phyloP scores from a whole-genome alignment of 2,329 filamentous ascomycete species.

The Hirsutella rhossiliensis region DNA sequence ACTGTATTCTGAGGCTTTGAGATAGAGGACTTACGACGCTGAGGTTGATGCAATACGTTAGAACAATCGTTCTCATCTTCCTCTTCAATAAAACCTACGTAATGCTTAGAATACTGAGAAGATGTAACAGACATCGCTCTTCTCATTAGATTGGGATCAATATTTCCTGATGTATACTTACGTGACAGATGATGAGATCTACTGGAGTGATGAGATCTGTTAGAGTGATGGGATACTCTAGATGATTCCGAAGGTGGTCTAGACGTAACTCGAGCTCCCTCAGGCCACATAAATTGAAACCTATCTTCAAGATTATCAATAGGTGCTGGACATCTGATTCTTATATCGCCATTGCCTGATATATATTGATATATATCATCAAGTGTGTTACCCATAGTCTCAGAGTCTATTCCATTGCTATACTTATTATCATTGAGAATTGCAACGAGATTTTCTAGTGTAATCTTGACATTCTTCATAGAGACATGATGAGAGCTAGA shows the following conservation, averaged over 20 bases:
- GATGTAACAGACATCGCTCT: slow-evolving; percentile 1
- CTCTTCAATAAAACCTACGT: background rate
- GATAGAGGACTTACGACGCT: too few relatives aligned
- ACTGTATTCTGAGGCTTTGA: background rate
- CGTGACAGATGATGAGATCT: background rate
- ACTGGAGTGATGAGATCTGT: background rate
- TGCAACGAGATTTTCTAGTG: background rate
- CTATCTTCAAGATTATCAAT: background rate
- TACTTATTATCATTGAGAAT: background rate
- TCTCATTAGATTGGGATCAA: background rate
- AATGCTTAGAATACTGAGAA: background rate
- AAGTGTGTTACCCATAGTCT: background rate
- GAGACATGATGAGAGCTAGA: background rate
- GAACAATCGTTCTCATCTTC: background rate
- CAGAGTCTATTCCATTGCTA: background rate
- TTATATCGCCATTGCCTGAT: background rate
- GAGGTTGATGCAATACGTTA: too few relatives aligned
- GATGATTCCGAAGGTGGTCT: background rate
- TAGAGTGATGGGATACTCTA: background rate
- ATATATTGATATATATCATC: background rate
- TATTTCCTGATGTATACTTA: slow-evolving; percentile 1
- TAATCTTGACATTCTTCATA: background rate
- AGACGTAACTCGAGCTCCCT: background rate
- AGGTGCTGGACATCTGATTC: background rate
- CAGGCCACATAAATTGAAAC: background rate